Base-by-base conservation (phyloP, 2,329 filamentous ascomycete genomes). In the Cladophialophora immunda region DNA sequence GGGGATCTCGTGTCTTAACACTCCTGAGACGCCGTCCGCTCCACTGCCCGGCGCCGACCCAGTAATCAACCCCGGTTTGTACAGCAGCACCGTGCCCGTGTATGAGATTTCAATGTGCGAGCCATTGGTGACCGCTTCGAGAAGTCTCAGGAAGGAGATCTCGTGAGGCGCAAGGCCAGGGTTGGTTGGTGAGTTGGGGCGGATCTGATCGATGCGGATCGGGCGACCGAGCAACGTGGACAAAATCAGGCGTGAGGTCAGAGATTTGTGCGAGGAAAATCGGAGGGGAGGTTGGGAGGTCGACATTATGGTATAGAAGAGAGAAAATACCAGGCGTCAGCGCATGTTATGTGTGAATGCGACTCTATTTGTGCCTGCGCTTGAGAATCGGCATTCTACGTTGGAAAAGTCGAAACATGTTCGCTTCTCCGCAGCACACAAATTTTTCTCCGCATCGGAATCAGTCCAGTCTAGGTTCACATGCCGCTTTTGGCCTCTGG, bases 121-220 rank as follows among this genome's bases (percentile, higher is more conserved):
- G 81, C 95, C 95, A 84, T 99, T 99, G 76, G 95, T 99, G 74
- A 99, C 86, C 72, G 92, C 87, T 79, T 98, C 95, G 76, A 99
- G 89, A 19, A 99, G 91, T 65, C 95, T 94, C 34, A 99, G 87
- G 79, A 99, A 94, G 55, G 95, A 98, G 75, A 98, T 90, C 81
- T 99, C 95, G 82, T 97, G 91, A 57, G 93, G 90, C 62, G 92
- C 90, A 62, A 99, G 91, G 75, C 95, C 95, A 0, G 95, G 94
- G 74, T 91, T 90, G 47, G 92, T 94, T 55, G 91, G 90, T 50
- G 93, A 97, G 17, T 90, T 88, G 71, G 92, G 89, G 75, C 95
- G 92, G 81, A 99, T 98, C 80, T 95, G 91, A 61, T 94, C 95
- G 77, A 99, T 94, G 80, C 94, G 93, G 64, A 98, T 83, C 2